A percentile compares a stretch with the other conserved stretches of the same genome.
Evolutionary conservation across 2,329 filamentous ascomycete species (phyloP).

Genomic region (Cladophialophora bantiana): DNA sequence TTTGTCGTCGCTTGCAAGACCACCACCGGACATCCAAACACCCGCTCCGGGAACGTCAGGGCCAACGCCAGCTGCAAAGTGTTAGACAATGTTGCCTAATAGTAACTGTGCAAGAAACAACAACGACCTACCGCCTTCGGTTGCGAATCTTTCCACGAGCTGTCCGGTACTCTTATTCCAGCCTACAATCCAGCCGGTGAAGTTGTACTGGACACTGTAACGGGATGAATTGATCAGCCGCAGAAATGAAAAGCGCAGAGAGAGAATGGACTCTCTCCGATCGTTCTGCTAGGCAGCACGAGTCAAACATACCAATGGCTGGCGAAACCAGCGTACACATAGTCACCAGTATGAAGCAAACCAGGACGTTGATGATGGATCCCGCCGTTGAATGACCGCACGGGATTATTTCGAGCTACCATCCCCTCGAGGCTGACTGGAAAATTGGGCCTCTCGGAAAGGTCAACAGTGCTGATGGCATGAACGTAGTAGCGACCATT

Average conservation of each 20-base stretch:
- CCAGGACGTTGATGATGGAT: constrained; percentile 61
- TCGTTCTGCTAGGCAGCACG: background rate
- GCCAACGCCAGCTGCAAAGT: constrained; percentile 29
- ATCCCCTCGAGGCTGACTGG: constrained; percentile 59
- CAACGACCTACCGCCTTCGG: constrained; percentile 31
- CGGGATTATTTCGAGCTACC: constrained; percentile 55
- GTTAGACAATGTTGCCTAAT: constrained; percentile 13
- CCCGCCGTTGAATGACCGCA: constrained; percentile 61
- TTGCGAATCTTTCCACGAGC: constrained; percentile 34
- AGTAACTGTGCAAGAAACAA: too few species aligned
- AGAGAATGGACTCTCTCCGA: background rate
- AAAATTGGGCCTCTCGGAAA: constrained; percentile 52
- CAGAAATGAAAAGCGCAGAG: background rate
- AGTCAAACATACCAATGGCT: constrained; percentile 54
- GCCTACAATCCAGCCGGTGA: constrained; percentile 61
- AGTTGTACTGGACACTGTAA: constrained; percentile 59
- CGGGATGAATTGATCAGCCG: constrained; percentile 5
- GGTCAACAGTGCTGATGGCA: constrained; percentile 49
- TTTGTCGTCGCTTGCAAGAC: constrained; percentile 40
- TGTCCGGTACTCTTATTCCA: constrained; percentile 47
- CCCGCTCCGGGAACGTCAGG: constrained; percentile 33
- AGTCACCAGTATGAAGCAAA: constrained; percentile 55
- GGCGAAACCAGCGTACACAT: constrained; percentile 62
- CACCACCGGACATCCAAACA: constrained; percentile 44
- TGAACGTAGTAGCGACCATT: constrained; percentile 53